These are phyloP conservation scores for Aphanomyces euteiches DNA, from an alignment of 352 stramenopile species.

Conservation along the genomic window DNA sequence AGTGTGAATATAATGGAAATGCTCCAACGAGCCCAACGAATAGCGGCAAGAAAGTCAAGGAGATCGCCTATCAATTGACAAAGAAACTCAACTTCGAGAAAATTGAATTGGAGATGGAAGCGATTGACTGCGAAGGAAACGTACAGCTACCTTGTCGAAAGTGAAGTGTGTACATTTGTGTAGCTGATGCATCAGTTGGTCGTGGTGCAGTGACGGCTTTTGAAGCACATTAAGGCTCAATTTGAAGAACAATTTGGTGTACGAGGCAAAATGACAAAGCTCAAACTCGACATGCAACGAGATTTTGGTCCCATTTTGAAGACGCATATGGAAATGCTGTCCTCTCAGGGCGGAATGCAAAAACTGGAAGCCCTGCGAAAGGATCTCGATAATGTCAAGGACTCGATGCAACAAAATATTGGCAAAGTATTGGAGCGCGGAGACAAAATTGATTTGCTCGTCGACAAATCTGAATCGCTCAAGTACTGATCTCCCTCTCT, in stretches of 20 bases:
- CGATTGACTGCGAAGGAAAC: constrained; percentile 79
- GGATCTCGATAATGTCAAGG: constrained; percentile 75
- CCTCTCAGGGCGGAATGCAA: constrained; percentile 60
- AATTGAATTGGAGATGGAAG: constrained; percentile 58
- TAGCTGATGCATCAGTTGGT: constrained; percentile 73
- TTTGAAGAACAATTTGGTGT: constrained; percentile 85
- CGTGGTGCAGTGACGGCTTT: constrained; percentile 79
- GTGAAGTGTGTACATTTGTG: constrained; percentile 79
- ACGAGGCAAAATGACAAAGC: constrained; percentile 81
- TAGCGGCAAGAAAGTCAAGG: constrained; percentile 79
- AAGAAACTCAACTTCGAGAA: constrained; percentile 78
- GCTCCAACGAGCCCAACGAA: neutral
- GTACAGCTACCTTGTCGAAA: constrained; percentile 83
- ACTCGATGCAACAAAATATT: constrained; percentile 79
- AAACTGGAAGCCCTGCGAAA: constrained; percentile 80
- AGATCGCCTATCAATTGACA: constrained; percentile 80
- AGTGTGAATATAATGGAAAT: constrained; percentile 64
- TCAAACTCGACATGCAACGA: constrained; percentile 83
- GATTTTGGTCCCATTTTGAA: constrained; percentile 80
- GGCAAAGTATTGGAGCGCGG: constrained; percentile 79
- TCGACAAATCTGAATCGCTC: constrained; percentile 84
- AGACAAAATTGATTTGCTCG: constrained; percentile 84
- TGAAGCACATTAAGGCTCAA: constrained; percentile 81
- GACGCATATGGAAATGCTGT: constrained; percentile 85
- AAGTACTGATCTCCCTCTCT: constrained; percentile 42